Evolutionary conservation across 2,329 filamentous ascomycete genomes (phyloP).

Genomic region (Paracorniculantispora psalliotae): DNA sequence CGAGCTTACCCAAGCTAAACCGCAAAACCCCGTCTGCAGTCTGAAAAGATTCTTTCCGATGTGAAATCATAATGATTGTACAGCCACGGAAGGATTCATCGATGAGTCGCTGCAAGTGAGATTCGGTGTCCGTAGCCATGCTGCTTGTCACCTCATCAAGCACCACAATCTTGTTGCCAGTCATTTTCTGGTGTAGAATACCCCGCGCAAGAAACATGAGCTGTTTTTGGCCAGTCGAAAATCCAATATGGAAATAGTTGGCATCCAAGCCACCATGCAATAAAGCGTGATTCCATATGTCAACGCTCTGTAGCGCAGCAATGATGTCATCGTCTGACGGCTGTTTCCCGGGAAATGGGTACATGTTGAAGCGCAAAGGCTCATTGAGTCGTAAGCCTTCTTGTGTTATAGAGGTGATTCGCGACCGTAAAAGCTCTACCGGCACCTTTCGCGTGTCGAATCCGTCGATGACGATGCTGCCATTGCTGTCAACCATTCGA

Average conservation of each 20-base stretch:
- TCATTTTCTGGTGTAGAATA: neutral
- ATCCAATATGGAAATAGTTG: neutral
- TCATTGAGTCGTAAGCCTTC: conserved; percentile 17
- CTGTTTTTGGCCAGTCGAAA: neutral
- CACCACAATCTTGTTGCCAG: neutral
- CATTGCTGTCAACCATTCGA: neutral
- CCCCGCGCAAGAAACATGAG: conserved; percentile 2
- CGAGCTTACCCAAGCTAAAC: neutral
- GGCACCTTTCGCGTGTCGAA: neutral
- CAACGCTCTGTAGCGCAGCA: neutral
- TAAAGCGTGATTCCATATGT: conserved; percentile 23
- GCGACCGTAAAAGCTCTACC: conserved; percentile 19
- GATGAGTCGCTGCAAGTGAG: neutral
- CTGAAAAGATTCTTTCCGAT: neutral
- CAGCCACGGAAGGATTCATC: neutral
- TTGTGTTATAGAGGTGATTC: conserved; percentile 25
- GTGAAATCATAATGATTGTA: neutral
- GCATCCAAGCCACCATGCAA: conserved; percentile 29
- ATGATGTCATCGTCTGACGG: neutral
- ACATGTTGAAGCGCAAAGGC: conserved; percentile 5
- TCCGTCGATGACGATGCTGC: conserved; percentile 15
- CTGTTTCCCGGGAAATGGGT: neutral
- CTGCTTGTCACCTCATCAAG: conserved; percentile 8
- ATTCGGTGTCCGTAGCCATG: neutral
- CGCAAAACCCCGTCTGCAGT: neutral